phyloP scores from a whole-genome alignment of 345 rosid genomes.

The Citropsis articulata region DNA sequence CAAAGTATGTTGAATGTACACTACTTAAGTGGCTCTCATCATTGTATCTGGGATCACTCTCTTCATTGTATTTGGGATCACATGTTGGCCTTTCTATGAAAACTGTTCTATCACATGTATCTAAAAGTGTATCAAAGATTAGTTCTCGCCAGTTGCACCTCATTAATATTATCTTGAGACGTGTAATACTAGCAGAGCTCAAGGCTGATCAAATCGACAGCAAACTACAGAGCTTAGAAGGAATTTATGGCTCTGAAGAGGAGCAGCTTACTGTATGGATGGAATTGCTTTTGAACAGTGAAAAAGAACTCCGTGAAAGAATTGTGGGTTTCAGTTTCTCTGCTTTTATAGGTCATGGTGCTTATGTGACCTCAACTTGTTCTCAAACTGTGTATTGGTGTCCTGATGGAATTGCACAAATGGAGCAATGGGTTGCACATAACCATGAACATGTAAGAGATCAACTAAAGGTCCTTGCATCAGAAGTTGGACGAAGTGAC shows the following conservation, averaged over 20 bases:
- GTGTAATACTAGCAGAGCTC: conserved; percentile 53
- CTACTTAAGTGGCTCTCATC: conserved; percentile 67
- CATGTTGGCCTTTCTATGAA: conserved; percentile 33
- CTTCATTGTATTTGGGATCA: conserved; percentile 41
- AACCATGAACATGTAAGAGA: conserved; percentile 26
- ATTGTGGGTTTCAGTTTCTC: conserved; percentile 59
- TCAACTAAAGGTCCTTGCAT: conserved; percentile 44
- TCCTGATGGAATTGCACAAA: conserved; percentile 68
- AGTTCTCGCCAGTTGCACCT: conserved; percentile 73
- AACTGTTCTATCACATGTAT: conserved; percentile 40
- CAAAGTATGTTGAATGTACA: conserved; percentile 52
- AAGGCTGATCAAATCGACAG: conserved; percentile 55
- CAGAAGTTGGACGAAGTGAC: conserved; percentile 35
- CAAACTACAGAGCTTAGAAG: conserved; percentile 30
- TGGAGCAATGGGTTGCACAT: conserved; percentile 68
- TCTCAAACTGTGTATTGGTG: conserved; percentile 40
- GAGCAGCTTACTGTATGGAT: conserved; percentile 49
- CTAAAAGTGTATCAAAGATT: conserved; percentile 39
- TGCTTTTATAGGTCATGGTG: conserved; percentile 32
- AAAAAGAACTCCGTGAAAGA: conserved; percentile 82
- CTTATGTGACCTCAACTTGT: conserved; percentile 20
- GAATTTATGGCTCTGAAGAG: conserved; percentile 19
- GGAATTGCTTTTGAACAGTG: conserved; percentile 58
- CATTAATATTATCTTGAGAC: conserved; percentile 66
- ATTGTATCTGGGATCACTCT: conserved; percentile 54